These are phyloP conservation scores for Aquanectria penicillioides DNA, from an alignment of 2,329 filamentous ascomycete species.

Conservation along the genomic window DNA sequence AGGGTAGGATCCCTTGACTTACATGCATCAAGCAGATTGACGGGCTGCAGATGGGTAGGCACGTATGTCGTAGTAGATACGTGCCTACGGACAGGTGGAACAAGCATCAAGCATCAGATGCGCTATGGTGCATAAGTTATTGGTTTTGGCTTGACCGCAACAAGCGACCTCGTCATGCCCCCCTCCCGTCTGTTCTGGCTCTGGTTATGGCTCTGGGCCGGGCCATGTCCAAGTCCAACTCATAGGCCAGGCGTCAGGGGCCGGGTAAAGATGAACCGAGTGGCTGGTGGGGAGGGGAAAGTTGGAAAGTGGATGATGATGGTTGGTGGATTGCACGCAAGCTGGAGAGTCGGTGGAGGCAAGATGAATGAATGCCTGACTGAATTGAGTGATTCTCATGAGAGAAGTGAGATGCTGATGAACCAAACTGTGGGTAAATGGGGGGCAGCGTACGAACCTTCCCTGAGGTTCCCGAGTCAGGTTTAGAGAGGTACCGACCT, in stretches of 20 bases:
- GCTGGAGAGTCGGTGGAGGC: constrained; percentile 3
- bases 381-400: not conserved
- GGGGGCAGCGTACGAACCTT: too few relatives aligned
- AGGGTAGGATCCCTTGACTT: constrained; percentile 19
- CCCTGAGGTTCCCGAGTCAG: too few relatives aligned
- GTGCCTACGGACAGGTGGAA: constrained; percentile 12
- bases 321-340: not conserved
- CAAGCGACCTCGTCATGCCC: constrained; percentile 6
- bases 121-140: constrained; percentile 2
- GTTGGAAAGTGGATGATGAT: not conserved
- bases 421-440: not conserved
- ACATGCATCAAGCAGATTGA: constrained; percentile 23
- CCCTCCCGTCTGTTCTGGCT: too few relatives aligned
- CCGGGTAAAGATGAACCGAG: not conserved
- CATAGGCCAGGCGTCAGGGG: not conserved
- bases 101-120: constrained; percentile 2
- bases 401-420: not conserved
- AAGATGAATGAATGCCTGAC: not conserved
- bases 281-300: not conserved
- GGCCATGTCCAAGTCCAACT: not conserved
- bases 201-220: too few relatives aligned
- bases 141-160: constrained; percentile 12
- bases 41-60: constrained; percentile 14
- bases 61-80: too few relatives aligned
- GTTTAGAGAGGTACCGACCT: too few relatives aligned